A percentile compares a stretch with the other conserved stretches of the same genome.
Evolutionary conservation across 2,329 filamentous ascomycete species (phyloP).

Genomic region (Penicillium sp.): DNA sequence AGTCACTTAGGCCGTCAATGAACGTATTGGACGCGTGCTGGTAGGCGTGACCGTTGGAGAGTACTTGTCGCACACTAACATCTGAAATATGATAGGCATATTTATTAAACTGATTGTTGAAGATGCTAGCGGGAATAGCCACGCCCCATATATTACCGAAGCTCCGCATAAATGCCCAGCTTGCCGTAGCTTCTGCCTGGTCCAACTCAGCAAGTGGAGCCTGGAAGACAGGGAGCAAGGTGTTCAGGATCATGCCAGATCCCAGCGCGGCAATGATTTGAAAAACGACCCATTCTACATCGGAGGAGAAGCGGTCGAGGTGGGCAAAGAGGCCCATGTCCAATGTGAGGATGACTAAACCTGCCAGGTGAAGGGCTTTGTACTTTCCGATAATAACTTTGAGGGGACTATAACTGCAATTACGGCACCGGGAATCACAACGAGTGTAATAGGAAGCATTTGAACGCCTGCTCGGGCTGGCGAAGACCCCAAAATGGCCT

Average conservation of each 20-base stretch:
- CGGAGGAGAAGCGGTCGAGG: constrained; percentile 39
- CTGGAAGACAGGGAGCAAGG: constrained; percentile 27
- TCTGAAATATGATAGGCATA: neutral
- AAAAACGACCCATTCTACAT: constrained; percentile 39
- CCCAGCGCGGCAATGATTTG: constrained; percentile 25
- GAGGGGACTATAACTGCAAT: constrained; percentile 25
- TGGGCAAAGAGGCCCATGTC: constrained; percentile 45
- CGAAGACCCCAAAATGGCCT: constrained; percentile 36
- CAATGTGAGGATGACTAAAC: constrained; percentile 41
- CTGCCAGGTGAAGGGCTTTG: constrained; percentile 36
- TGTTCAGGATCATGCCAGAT: constrained; percentile 18
- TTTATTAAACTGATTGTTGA: neutral
- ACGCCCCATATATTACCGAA: constrained; percentile 29
- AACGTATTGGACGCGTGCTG: neutral
- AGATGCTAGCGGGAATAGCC: neutral
- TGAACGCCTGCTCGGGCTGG: constrained; percentile 31
- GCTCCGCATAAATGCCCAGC: constrained; percentile 26
- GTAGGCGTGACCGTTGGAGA: neutral
- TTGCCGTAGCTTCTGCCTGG: constrained; percentile 21
- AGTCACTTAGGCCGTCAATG: neutral
- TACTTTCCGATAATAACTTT: constrained; percentile 32
- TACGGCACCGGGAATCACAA: constrained; percentile 20
- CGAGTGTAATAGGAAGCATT: constrained; percentile 20
- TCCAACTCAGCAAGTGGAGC: constrained; percentile 24
- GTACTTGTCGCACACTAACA: neutral